A percentile compares a stretch with the other conserved stretches of the same genome.
Conservation (phyloP, 2,329 filamentous ascomycete species). For the Cytospora leucostoma region DNA sequence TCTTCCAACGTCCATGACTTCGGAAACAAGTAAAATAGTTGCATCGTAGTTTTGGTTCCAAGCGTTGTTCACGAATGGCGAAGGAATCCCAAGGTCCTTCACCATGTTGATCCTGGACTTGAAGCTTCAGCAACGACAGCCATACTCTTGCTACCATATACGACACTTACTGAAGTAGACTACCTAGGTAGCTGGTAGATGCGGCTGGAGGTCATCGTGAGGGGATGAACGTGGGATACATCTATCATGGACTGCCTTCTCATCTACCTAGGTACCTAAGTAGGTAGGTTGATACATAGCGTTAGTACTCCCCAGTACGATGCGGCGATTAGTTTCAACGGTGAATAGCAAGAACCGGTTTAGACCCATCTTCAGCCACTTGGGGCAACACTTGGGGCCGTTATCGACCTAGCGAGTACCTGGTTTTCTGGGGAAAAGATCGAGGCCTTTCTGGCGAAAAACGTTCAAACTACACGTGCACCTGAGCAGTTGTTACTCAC, state of each 20-base stretch:
- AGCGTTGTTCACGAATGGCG: background rate
- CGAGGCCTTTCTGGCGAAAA: background rate
- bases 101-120: background rate
- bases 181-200: background rate
- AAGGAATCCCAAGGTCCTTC: background rate
- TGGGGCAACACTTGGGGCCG: background rate
- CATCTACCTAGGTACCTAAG: background rate
- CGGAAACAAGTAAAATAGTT: background rate
- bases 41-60: background rate
- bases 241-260: background rate
- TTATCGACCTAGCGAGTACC: background rate
- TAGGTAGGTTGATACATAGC: no score
- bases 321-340: background rate
- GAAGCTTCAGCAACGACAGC: background rate
- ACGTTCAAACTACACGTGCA: background rate
- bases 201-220: background rate
- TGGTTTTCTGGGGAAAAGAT: background rate
- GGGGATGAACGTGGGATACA: background rate
- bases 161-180: background rate
- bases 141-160: background rate
- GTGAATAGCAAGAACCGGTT: background rate
- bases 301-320: background rate
- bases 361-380: background rate
- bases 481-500: background rate
- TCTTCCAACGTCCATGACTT: no score